Evolutionary conservation across 2,329 filamentous ascomycete genomes (phyloP), one percentile per base, ranked within the genome.

Genomic region (Aspergillus sp.): DNA sequence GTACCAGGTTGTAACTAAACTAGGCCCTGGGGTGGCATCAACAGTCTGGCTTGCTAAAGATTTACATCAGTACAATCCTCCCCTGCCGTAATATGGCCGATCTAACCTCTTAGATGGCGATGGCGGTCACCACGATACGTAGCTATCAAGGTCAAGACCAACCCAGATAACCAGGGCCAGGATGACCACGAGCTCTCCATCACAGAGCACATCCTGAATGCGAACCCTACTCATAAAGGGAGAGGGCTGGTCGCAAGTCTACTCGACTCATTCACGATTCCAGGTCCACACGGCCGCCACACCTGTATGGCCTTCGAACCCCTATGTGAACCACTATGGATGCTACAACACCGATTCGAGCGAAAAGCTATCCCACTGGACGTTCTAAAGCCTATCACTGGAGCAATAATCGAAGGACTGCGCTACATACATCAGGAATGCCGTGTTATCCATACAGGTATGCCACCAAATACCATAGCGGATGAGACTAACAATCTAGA

Each of bases 1-100:
- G 59, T 78, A 78, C 57, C 64, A 76, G 58, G 66, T 77, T 3
- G 55, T 71, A 2, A 67, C 70, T 9, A 77, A 77, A 62, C 62
- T 78, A 12, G 76, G 75, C 39, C 76, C 68, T 67, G 76, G 75
- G 19, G 69, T 66, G 19, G 68, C 64, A 19, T 78, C 74, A 35
- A 78, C 75, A 5, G 76, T 77, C 21, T 78, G 75, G 74, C 65
- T 77, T 23, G 74, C 74, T 46, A 66, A 55, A n/a, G 68, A 74
- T 57, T 52, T 67, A 4, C 37, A 67, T 12, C 60, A 63, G 64
- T 66, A 65, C 41, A 3, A 60, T 60, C 8, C 8, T 1, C 2
- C 7, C 11, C 1, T 40, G 2, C 4, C 4, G 3, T 4, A 4
- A 1, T 31, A 40, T n/a, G 15, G 3, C 6, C 2, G 37, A 4